A percentile compares a stretch with the other conserved stretches of the same genome.
phyloP scores from a whole-genome alignment of 371 early-diverging fungal species.

The Mortierella sp. region DNA sequence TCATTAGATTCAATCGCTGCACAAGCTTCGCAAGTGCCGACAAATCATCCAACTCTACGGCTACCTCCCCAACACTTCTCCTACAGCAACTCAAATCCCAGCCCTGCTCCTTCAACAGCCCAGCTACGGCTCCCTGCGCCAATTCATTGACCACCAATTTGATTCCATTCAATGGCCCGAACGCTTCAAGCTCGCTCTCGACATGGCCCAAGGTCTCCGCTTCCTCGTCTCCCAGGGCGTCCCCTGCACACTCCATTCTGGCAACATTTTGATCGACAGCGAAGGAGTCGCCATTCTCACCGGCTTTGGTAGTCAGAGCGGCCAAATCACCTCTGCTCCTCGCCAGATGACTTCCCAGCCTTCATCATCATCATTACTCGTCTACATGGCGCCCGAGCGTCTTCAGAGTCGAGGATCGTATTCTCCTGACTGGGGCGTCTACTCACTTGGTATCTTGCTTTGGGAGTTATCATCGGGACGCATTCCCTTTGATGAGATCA shows the following conservation, averaged over 20 bases:
- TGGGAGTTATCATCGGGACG: constrained; percentile 55
- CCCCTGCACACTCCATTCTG: constrained; percentile 49
- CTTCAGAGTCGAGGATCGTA: constrained; percentile 24
- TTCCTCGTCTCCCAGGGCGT: constrained; percentile 43
- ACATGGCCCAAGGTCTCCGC: constrained; percentile 51
- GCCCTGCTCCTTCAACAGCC: constrained; percentile 54
- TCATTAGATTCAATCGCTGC: constrained; percentile 49
- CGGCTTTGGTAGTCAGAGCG: constrained; percentile 49
- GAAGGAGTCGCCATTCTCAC: constrained; percentile 55
- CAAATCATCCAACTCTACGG: constrained; percentile 56
- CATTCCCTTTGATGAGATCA: constrained; percentile 53
- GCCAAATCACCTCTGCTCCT: constrained; percentile 46
- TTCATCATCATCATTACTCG: constrained; percentile 24
- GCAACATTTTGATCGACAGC: constrained; percentile 49
- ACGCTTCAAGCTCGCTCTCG: constrained; percentile 52
- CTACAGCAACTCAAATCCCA: constrained; percentile 30
- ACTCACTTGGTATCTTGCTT: constrained; percentile 47
- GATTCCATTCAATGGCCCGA: constrained; percentile 57
- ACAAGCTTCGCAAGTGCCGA: constrained; percentile 53
- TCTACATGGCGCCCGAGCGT: constrained; percentile 52
- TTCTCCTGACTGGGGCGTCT: constrained; percentile 49
- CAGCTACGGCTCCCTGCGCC: constrained; percentile 50
- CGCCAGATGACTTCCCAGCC: constrained; percentile 56
- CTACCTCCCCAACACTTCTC: constrained; percentile 44
- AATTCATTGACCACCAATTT: constrained; percentile 54